Conservation (phyloP, 2,329 filamentous ascomycete genomes). For the Cordyceps javanica region DNA sequence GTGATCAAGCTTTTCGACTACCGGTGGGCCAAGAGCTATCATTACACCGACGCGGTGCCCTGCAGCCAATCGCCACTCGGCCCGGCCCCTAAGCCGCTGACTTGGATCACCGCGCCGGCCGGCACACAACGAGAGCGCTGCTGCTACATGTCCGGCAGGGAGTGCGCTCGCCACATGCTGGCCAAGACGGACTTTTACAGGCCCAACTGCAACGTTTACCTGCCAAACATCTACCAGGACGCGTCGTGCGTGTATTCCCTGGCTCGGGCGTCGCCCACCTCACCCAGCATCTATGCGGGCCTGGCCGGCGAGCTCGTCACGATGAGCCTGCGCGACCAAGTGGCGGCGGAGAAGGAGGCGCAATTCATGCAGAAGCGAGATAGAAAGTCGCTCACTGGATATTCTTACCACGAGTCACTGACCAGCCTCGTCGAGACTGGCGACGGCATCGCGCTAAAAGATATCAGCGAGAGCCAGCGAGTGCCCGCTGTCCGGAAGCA, state of each 20-base stretch:
- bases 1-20: slow-evolving; percentile 42
- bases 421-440: slow-evolving; percentile 11
- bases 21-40: slow-evolving; percentile 38
- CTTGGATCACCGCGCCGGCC: slow-evolving; percentile 16
- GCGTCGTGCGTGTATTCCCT: slow-evolving; percentile 31
- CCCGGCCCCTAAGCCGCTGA: slow-evolving; percentile 27
- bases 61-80: slow-evolving; percentile 30
- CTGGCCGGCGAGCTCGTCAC: slow-evolving; percentile 36
- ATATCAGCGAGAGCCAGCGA: slow-evolving; percentile 5
- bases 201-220: slow-evolving; percentile 36
- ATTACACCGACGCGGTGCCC: slow-evolving; percentile 35
- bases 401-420: slow-evolving; percentile 3
- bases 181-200: slow-evolving; percentile 34
- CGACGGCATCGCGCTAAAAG: slow-evolving; percentile 6
- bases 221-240: slow-evolving; percentile 21
- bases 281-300: slow-evolving; percentile 38
- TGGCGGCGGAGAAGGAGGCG: slow-evolving; percentile 1
- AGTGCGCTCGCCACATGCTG: slow-evolving; percentile 37
- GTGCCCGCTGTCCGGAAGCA: slow-evolving; percentile 9
- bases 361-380: neutral
- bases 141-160: slow-evolving; percentile 22
- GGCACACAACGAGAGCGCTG: slow-evolving; percentile 21
- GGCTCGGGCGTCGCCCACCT: slow-evolving; percentile 31
- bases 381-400: neutral
- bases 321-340: slow-evolving; percentile 17